Conservation (phyloP, 2,329 filamentous ascomycete species). For the Scleromitrula shiraiana region DNA sequence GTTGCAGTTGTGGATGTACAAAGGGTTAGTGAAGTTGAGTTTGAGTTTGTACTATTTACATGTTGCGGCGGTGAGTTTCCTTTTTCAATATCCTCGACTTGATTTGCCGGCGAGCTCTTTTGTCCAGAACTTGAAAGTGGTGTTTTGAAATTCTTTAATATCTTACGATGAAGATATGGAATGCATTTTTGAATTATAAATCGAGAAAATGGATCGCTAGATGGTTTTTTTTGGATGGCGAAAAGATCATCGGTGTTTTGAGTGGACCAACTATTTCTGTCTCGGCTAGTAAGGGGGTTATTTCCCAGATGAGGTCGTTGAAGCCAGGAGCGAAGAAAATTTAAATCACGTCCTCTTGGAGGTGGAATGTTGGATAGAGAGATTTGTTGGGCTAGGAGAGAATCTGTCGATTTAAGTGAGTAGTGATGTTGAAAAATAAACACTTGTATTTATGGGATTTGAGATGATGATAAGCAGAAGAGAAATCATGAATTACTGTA, state of each 20-base stretch:
- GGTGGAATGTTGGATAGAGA: not conserved
- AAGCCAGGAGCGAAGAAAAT: conserved; percentile 18
- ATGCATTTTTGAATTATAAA: conserved; percentile 17
- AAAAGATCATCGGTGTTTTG: conserved; percentile 20
- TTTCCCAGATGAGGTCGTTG: conserved; percentile 17
- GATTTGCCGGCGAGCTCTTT: not conserved
- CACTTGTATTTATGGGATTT: too few species aligned
- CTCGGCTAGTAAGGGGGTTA: conserved; percentile 19
- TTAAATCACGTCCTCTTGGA: conserved; percentile 2
- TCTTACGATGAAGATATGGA: conserved; percentile 16
- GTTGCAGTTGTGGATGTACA: too few species aligned
- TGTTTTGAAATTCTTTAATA: conserved; percentile 7
- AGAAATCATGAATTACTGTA: conserved; percentile 18
- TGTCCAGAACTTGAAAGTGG: not conserved
- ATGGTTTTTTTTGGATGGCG: conserved; percentile 15
- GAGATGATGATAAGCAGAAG: not conserved
- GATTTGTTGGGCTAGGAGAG: not conserved
- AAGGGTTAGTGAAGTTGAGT: too few species aligned
- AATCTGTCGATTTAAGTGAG: not conserved
- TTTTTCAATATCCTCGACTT: not conserved
- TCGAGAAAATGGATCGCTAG: conserved; percentile 15
- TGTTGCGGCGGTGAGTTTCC: not conserved
- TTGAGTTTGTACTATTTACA: too few species aligned
- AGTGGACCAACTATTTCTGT: conserved; percentile 16
- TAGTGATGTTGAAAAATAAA: not conserved